Evolutionary conservation across 257 asterid species (phyloP).

Genomic region (Fraxinus americana): DNA sequence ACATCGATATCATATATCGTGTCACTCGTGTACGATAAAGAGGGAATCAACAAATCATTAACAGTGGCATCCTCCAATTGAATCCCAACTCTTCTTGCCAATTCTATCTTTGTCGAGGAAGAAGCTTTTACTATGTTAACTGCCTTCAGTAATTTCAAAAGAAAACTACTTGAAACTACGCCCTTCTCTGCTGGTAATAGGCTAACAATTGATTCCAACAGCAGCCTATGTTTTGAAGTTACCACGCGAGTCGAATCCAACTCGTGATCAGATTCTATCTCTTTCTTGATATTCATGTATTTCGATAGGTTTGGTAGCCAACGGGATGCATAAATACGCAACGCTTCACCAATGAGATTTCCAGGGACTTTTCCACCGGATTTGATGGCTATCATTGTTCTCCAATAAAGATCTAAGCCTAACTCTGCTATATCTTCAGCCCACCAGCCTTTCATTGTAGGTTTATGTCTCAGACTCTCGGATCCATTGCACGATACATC

Average conservation of each 20-base stretch:
- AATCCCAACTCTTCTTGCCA: constrained; percentile 58
- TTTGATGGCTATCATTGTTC: constrained; percentile 83
- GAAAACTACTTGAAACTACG: constrained; percentile 72
- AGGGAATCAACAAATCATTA: constrained; percentile 67
- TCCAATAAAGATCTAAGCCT: constrained; percentile 83
- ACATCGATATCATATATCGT: constrained; percentile 62
- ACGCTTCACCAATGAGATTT: constrained; percentile 68
- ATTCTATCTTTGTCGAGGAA: constrained; percentile 63
- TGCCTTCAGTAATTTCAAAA: constrained; percentile 79
- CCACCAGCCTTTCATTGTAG: constrained; percentile 69
- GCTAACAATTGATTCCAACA: constrained; percentile 82
- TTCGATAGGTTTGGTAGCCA: constrained; percentile 71
- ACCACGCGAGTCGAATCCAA: constrained; percentile 35
- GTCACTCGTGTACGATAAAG: constrained; percentile 33
- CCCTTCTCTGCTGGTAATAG: constrained; percentile 77
- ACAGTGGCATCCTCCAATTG: constrained; percentile 83
- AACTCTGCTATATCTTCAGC: constrained; percentile 82
- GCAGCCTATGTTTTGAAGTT: constrained; percentile 54
- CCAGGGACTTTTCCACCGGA: constrained; percentile 72
- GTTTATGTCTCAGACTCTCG: constrained; percentile 44
- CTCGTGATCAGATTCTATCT: constrained; percentile 19
- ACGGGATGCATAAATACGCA: constrained; percentile 64
- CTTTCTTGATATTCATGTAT: constrained; percentile 33
- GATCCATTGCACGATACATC: constrained; percentile 62
- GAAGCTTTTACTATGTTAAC: constrained; percentile 68